Conservation (phyloP, 495 filamentous ascomycete genomes). For the Daldinia caldariorum region DNA sequence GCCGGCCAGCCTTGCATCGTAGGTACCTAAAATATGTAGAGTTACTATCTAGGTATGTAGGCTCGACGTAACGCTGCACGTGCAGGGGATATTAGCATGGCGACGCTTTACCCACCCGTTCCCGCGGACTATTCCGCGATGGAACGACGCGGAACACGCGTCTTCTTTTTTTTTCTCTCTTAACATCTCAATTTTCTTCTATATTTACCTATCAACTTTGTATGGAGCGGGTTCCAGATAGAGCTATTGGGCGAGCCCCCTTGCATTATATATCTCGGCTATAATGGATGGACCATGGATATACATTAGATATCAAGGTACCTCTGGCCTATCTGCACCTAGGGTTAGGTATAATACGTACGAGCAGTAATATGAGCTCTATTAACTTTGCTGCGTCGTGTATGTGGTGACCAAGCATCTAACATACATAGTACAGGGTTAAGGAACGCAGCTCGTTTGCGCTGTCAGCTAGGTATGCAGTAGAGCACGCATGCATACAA, state of each 20-base stretch:
- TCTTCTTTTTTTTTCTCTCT: background rate
- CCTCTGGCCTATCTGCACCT: too few species aligned
- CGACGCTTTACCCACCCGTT: background rate
- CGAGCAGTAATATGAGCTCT: slow-evolving; percentile 18
- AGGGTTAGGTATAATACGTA: background rate
- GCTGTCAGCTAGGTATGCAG: slow-evolving; percentile 8
- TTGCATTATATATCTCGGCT: slow-evolving; percentile 14
- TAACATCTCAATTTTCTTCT: too few species aligned
- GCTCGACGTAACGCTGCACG: slow-evolving; percentile 1
- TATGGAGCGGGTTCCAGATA: slow-evolving; percentile 21
- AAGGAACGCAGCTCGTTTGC: background rate
- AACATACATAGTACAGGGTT: slow-evolving; percentile 18
- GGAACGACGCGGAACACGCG: slow-evolving; percentile 14
- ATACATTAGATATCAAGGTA: background rate
- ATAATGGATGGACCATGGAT: slow-evolving; percentile 13
- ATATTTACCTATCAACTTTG: background rate
- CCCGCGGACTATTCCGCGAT: slow-evolving; percentile 1
- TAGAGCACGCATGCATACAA: slow-evolving; percentile 21
- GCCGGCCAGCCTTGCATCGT: too few species aligned
- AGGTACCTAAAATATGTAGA: too few species aligned
- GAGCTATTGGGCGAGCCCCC: slow-evolving; percentile 29
- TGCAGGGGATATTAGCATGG: slow-evolving; percentile 3
- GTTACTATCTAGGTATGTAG: slow-evolving; percentile 3
- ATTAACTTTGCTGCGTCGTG: slow-evolving; percentile 13
- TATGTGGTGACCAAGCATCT: slow-evolving; percentile 2